Evolutionary conservation across 306 rosid species (phyloP).

Genomic region (Corylus americana): DNA sequence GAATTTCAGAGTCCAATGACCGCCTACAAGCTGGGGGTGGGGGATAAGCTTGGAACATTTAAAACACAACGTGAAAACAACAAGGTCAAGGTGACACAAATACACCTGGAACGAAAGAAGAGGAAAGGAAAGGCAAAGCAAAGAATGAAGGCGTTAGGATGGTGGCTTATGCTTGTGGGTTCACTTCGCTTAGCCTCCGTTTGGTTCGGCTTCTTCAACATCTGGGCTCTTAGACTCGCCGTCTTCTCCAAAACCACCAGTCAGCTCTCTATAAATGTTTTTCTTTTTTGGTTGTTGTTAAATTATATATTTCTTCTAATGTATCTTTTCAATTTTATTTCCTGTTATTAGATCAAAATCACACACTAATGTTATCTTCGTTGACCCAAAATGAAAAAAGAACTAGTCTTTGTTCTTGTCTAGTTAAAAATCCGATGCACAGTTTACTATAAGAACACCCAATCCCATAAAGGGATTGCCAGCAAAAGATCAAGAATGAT

Average conservation of each 20-base stretch:
- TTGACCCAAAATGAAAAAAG: not conserved
- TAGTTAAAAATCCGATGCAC: not conserved
- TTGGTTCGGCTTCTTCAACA: conserved; percentile 92
- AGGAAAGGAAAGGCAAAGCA: too few species aligned
- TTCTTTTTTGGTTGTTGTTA: not conserved
- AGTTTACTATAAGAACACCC: not conserved
- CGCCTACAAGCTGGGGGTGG: too few species aligned
- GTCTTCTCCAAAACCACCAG: conserved; percentile 73
- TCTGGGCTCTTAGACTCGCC: conserved; percentile 82
- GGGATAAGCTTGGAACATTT: too few species aligned
- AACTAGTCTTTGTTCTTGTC: not conserved
- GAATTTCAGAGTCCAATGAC: too few species aligned
- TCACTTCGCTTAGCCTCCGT: conserved; percentile 87
- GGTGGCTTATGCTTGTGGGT: conserved; percentile 87
- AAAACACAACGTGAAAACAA: not conserved
- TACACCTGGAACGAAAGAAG: not conserved
- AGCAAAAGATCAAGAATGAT: not conserved
- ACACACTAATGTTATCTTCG: not conserved
- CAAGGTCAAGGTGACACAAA: too few species aligned
- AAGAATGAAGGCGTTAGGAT: conserved; percentile 73
- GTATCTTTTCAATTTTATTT: not conserved
- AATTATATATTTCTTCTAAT: not conserved
- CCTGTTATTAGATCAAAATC: not conserved
- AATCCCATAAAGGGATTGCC: not conserved
- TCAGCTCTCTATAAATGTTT: conserved; percentile 17